Percentiles rank a stretch among this genome's conserved stretches.
Conservation (phyloP, 345 rosid species). For the Salix arbutifolia region DNA sequence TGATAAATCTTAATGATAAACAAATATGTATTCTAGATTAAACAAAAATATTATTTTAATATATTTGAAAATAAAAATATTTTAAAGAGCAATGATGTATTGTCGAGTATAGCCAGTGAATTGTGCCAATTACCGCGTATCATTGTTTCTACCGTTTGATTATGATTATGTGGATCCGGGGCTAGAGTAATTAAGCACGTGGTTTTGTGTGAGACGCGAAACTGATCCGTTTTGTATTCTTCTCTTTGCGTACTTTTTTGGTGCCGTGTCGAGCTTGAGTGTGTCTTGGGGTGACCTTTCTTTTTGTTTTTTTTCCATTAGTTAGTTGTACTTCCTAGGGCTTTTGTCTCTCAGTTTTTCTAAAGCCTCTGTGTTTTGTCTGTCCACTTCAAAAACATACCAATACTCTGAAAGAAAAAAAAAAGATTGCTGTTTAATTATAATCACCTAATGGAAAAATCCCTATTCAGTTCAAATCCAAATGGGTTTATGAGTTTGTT, state of each 20-base stretch:
- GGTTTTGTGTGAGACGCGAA: not conserved
- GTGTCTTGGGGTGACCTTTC: no score
- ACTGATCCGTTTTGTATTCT: not conserved
- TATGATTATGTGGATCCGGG: not conserved
- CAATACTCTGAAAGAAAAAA: not conserved
- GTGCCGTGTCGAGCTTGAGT: not conserved
- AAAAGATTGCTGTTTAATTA: not conserved
- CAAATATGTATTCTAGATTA: no score
- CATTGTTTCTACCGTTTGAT: not conserved
- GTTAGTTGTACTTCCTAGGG: no score
- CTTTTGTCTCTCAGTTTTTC: no score
- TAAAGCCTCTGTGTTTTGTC: no score
- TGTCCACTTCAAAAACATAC: not conserved
- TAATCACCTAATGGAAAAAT: slow-evolving; percentile 50
- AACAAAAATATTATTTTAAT: no score
- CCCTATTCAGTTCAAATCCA: slow-evolving; percentile 34
- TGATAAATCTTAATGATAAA: no score
- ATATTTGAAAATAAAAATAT: no score
- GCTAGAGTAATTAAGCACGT: not conserved
- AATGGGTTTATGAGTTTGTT: slow-evolving; percentile 22
- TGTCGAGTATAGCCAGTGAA: not conserved
- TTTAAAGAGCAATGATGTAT: no score
- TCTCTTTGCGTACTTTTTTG: not conserved
- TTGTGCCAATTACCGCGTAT: slow-evolving; percentile 13
- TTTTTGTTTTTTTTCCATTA: no score